phyloP scores from a whole-genome alignment of 1,139 yeast species.

The Kurtzmaniella quercitrusa region DNA sequence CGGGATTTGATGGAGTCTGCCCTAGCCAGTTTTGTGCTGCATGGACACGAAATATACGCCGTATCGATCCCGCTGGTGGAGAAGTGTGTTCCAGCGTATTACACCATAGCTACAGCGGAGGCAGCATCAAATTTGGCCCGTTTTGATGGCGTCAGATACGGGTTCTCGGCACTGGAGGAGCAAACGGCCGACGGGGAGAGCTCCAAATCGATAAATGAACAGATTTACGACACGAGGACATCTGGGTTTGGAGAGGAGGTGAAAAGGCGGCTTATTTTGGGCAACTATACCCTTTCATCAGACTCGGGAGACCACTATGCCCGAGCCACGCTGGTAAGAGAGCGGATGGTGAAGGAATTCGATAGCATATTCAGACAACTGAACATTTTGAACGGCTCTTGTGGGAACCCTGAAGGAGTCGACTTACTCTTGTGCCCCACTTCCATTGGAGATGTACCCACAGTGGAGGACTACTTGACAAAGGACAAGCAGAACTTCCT shows the following conservation, averaged over 20 bases:
- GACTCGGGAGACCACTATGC: slow-evolving; percentile 74
- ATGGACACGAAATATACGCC: slow-evolving; percentile 54
- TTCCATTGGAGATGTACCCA: slow-evolving; percentile 55
- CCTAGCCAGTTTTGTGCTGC: slow-evolving; percentile 35
- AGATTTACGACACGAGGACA: slow-evolving; percentile 43
- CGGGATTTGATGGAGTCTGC: slow-evolving; percentile 43
- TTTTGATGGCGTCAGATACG: slow-evolving; percentile 88
- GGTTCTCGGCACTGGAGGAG: slow-evolving; percentile 32
- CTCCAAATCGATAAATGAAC: slow-evolving; percentile 16
- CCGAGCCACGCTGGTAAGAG: slow-evolving; percentile 69
- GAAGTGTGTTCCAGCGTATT: slow-evolving; percentile 75
- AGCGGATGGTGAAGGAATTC: slow-evolving; percentile 58
- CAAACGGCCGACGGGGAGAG: background rate
- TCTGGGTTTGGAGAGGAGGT: slow-evolving; percentile 78
- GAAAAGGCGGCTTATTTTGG: slow-evolving; percentile 74
- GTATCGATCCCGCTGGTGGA: slow-evolving; percentile 69
- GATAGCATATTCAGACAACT: slow-evolving; percentile 53
- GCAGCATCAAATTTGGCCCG: slow-evolving; percentile 90
- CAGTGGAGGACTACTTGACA: slow-evolving; percentile 36
- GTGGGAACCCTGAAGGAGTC: slow-evolving; percentile 30
- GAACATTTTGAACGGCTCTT: slow-evolving; percentile 34
- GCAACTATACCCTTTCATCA: slow-evolving; percentile 80
- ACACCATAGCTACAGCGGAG: slow-evolving; percentile 86
- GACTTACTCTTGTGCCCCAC: slow-evolving; percentile 79
- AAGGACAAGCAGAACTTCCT: slow-evolving; percentile 43